A percentile compares a stretch with the other conserved stretches of the same genome.
These are phyloP conservation scores for Solanum clarkiae DNA, from an alignment of 257 asterid genomes.

Conservation along the genomic window DNA sequence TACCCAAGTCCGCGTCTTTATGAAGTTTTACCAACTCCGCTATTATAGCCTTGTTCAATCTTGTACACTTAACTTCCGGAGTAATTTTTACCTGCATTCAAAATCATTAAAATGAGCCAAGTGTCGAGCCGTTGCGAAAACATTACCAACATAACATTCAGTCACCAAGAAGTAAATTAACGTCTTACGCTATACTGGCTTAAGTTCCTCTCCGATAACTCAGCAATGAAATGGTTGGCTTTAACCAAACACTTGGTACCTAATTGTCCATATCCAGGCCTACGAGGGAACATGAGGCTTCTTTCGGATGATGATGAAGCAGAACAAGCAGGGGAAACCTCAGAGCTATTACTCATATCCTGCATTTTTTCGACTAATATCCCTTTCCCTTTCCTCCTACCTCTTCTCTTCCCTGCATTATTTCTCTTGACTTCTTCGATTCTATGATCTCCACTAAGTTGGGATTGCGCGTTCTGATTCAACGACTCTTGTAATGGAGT, in stretches of 20 bases:
- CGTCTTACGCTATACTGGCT: slow-evolving; percentile 39
- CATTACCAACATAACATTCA: not conserved
- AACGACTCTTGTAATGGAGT: slow-evolving; percentile 20
- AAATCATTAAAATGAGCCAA: not conserved
- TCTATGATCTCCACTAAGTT: not conserved
- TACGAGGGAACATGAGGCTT: slow-evolving; percentile 8
- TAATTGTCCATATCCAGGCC: slow-evolving; percentile 26
- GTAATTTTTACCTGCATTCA: slow-evolving; percentile 26
- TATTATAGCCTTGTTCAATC: slow-evolving; percentile 39
- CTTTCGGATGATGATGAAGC: slow-evolving; percentile 11
- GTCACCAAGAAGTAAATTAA: not conserved
- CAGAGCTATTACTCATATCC: slow-evolving; percentile 3
- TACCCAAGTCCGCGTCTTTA: slow-evolving; percentile 32
- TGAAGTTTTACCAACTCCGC: slow-evolving; percentile 32
- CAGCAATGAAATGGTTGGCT: slow-evolving; percentile 38
- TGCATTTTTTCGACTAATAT: not conserved
- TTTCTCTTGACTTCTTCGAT: not conserved
- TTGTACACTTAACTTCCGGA: slow-evolving; percentile 35
- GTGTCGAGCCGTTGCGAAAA: not conserved
- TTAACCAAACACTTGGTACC: slow-evolving; percentile 29
- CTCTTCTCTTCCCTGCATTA: slow-evolving; percentile 6
- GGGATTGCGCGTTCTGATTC: slow-evolving; percentile 18
- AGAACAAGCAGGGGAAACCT: not conserved
- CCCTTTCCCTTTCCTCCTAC: slow-evolving; percentile 19
- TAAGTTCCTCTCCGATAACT: slow-evolving; percentile 32